Conservation (phyloP, 108 stramenopile species). For the Pseudonitzschia multiseries region DNA sequence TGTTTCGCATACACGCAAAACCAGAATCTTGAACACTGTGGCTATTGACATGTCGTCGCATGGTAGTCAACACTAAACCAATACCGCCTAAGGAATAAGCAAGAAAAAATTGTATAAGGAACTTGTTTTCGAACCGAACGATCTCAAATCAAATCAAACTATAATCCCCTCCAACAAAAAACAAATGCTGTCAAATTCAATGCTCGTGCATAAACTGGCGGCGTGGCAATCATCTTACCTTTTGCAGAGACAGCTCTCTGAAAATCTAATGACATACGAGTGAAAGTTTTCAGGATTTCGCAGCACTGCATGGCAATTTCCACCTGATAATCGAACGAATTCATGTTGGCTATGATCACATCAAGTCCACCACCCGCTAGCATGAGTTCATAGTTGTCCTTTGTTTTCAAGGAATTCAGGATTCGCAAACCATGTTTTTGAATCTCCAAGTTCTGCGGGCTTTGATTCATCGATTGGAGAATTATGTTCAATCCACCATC, state of each 20-base stretch:
- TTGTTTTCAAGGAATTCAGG: slow-evolving; percentile 21
- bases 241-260: slow-evolving; percentile 42
- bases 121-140: too few species aligned
- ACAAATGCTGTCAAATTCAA: too few species aligned
- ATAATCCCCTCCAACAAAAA: too few species aligned
- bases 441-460: slow-evolving; percentile 16
- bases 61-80: slow-evolving; percentile 27
- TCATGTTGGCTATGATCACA: slow-evolving; percentile 33
- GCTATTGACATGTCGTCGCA: slow-evolving; percentile 31
- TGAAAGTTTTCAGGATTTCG: slow-evolving; percentile 37
- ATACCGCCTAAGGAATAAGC: slow-evolving; percentile 14
- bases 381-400: slow-evolving; percentile 37
- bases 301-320: slow-evolving; percentile 22
- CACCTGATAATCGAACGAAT: slow-evolving; percentile 18
- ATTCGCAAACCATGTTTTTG: slow-evolving; percentile 29
- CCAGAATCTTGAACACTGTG: slow-evolving; percentile 35
- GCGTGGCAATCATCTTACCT: not conserved
- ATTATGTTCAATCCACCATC: slow-evolving; percentile 27
- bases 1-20: slow-evolving; percentile 38
- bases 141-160: too few species aligned
- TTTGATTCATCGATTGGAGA: slow-evolving; percentile 27
- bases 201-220: not conserved
- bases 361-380: slow-evolving; percentile 32
- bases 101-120: not conserved
- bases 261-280: slow-evolving; percentile 37